Percentiles rank a stretch among this genome's conserved stretches.
These are phyloP conservation scores for Calonectria fujianensis DNA, from an alignment of 2,329 filamentous ascomycete genomes.

Conservation along the genomic window DNA sequence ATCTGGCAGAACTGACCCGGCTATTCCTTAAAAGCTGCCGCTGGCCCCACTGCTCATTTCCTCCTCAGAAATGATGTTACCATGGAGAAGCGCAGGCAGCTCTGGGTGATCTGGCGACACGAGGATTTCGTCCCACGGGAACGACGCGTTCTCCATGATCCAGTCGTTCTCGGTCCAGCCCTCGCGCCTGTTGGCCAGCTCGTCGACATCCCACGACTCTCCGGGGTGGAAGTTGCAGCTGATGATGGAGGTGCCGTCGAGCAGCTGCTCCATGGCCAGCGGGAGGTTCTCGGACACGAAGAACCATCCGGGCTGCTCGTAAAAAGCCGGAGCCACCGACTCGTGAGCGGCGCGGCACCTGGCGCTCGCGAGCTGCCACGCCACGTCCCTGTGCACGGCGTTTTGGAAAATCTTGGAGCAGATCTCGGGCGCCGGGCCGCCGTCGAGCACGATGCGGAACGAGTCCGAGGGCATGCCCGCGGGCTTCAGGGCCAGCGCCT, in stretches of 20 bases:
- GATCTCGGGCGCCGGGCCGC: not conserved
- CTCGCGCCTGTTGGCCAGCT: not conserved
- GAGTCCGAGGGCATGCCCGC: slow-evolving; percentile 13
- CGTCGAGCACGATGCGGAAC: not conserved
- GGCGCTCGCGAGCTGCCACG: slow-evolving; percentile 9
- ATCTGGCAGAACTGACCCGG: no score
- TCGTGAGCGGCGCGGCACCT: slow-evolving; percentile 6
- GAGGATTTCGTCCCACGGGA: slow-evolving; percentile 18
- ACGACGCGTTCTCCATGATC: slow-evolving; percentile 16
- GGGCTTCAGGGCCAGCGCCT: slow-evolving; percentile 8
- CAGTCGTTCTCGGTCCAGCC: slow-evolving; percentile 12
- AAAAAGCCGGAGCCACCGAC: not conserved
- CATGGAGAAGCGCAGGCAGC: slow-evolving; percentile 2
- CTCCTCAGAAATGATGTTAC: slow-evolving; percentile 12
- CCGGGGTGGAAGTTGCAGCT: slow-evolving; percentile 8
- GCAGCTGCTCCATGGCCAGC: not conserved
- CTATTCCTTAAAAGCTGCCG: not conserved
- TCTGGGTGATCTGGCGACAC: not conserved
- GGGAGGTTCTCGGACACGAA: slow-evolving; percentile 13
- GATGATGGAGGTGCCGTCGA: slow-evolving; percentile 5
- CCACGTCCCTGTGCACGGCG: slow-evolving; percentile 16
- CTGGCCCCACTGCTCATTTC: slow-evolving; percentile 11
- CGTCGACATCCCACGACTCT: not conserved
- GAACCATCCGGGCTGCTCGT: slow-evolving; percentile 7
- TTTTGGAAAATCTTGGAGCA: slow-evolving; percentile 16